A percentile compares a stretch with the other conserved stretches of the same genome.
Conservation (phyloP, 1,139 yeast genomes). For the Scheffersomyces parashehatae region DNA sequence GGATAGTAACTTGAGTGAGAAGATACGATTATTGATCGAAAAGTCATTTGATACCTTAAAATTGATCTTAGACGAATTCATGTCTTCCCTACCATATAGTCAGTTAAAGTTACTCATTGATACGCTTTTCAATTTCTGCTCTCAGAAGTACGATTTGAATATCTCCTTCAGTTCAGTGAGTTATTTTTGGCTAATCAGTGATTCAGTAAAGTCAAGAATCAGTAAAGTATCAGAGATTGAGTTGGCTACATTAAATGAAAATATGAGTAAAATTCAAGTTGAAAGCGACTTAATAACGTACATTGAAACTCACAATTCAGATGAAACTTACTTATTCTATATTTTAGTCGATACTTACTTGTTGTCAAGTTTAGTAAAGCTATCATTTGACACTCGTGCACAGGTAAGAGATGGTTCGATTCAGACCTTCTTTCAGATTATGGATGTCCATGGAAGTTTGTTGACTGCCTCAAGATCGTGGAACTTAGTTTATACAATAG, state of each 20-base stretch:
- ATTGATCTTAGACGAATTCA: slow-evolving; percentile 79
- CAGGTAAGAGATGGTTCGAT: slow-evolving; percentile 89
- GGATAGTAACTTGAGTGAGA: slow-evolving; percentile 38
- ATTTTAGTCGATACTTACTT: slow-evolving; percentile 62
- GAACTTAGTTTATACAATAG: slow-evolving; percentile 54
- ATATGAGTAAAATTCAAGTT: slow-evolving; percentile 13
- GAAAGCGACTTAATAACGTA: slow-evolving; percentile 16
- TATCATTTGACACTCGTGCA: slow-evolving; percentile 64
- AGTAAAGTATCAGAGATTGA: slow-evolving; percentile 1
- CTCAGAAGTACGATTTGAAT: slow-evolving; percentile 72
- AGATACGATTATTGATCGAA: slow-evolving; percentile 50
- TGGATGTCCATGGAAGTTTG: slow-evolving; percentile 71
- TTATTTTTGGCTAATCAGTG: slow-evolving; percentile 89
- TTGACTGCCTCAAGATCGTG: slow-evolving; percentile 55
- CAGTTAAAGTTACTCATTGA: slow-evolving; percentile 68
- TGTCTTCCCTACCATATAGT: slow-evolving; percentile 64
- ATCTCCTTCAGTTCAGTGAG: slow-evolving; percentile 89
- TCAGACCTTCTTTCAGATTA: slow-evolving; percentile 81
- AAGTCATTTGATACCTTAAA: slow-evolving; percentile 80
- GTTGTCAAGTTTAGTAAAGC: slow-evolving; percentile 57
- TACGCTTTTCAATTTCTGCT: slow-evolving; percentile 68
- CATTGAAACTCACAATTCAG: slow-evolving; percentile 4
- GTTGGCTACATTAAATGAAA: slow-evolving; percentile 15
- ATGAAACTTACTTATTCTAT: slow-evolving; percentile 16
- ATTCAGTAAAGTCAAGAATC: slow-evolving; percentile 51